Conservation (phyloP, 106 monocot species). For the Dioscorea dumetorum region DNA sequence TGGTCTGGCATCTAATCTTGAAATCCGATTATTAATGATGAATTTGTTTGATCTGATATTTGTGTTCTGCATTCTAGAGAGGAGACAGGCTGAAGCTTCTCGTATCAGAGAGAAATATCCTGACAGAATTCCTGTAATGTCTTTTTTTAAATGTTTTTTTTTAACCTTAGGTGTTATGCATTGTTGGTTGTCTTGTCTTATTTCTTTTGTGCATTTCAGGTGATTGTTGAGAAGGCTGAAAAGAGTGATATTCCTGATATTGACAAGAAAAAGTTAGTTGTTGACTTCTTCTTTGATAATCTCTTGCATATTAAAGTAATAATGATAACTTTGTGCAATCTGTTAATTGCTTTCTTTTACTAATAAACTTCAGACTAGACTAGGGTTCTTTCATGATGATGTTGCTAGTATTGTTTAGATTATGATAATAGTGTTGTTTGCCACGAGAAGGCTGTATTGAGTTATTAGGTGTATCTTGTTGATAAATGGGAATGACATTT, state of each 20-base stretch:
- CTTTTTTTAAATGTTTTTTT: not conserved
- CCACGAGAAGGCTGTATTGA: too few relatives aligned
- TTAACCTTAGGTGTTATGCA: not conserved
- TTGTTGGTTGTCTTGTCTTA: not conserved
- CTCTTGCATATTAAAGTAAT: too few relatives aligned
- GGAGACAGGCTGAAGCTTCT: conserved; percentile 51
- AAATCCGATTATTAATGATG: not conserved
- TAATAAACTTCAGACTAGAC: too few relatives aligned
- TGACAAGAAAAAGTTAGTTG: conserved; percentile 56
- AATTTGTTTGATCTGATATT: not conserved
- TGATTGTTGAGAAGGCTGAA: conserved; percentile 67
- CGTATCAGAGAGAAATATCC: conserved; percentile 71
- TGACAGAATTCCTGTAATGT: conserved; percentile 48
- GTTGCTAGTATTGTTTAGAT: too few relatives aligned
- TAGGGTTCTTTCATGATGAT: too few relatives aligned
- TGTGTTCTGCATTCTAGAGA: conserved; percentile 27
- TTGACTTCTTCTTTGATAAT: not conserved
- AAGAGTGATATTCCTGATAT: conserved; percentile 64
- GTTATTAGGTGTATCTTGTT: too few relatives aligned
- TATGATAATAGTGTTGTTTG: too few relatives aligned
- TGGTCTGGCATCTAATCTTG: too few relatives aligned
- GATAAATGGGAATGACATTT: too few relatives aligned
- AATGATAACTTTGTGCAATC: too few relatives aligned
- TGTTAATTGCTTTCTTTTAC: too few relatives aligned
- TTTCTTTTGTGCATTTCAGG: conserved; percentile 2